Conservation (phyloP, 208 protist species). For the Leptomonas pyrrhocoris region DNA sequence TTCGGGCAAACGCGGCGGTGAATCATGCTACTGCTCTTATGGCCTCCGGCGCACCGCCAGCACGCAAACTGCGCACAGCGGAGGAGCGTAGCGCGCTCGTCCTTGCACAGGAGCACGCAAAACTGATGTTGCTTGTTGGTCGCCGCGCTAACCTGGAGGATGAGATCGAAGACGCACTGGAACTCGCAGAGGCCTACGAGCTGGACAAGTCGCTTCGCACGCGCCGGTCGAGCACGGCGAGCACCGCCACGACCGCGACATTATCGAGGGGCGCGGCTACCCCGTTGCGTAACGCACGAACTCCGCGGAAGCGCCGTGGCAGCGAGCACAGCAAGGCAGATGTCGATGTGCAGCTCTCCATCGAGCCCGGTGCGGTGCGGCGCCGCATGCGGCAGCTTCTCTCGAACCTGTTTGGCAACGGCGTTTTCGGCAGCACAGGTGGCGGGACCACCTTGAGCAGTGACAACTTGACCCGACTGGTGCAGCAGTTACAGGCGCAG, state of each 20-base stretch:
- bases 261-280: background rate
- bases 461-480: conserved; percentile 12
- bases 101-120: conserved; percentile 65
- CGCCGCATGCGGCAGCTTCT: conserved; percentile 21
- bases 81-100: conserved; percentile 52
- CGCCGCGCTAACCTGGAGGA: conserved; percentile 68
- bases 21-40: conserved; percentile 17
- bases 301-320: conserved; percentile 1
- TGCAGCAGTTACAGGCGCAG: conserved; percentile 27
- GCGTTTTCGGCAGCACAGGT: conserved; percentile 12
- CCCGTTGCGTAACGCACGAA: background rate
- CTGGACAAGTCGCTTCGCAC: background rate
- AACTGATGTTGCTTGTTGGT: conserved; percentile 79
- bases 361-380: conserved; percentile 17
- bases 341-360: conserved; percentile 7
- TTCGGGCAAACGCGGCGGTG: conserved; percentile 10
- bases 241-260: background rate
- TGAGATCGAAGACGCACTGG: conserved; percentile 48
- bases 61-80: conserved; percentile 32
- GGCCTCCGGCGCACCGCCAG: conserved; percentile 1
- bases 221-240: background rate
- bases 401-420: conserved; percentile 21
- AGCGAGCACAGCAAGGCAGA: conserved; percentile 9
- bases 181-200: conserved; percentile 17
- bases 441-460: conserved; percentile 9